These are phyloP conservation scores for Puccinia novopanici DNA, from an alignment of 1,284 basidiomycete genomes.

Conservation along the genomic window DNA sequence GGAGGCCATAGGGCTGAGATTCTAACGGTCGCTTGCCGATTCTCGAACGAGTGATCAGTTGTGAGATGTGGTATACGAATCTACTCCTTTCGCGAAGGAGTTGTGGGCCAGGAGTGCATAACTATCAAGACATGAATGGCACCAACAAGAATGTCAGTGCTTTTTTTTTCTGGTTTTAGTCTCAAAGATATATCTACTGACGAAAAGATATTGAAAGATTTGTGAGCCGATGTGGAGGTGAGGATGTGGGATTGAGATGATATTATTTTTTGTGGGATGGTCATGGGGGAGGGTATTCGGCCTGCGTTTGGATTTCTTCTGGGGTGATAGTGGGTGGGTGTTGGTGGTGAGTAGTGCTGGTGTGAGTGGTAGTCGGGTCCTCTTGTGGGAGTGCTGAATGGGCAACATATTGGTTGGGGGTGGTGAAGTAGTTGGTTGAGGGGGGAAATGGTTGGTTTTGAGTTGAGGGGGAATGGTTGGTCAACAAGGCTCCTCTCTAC, in stretches of 20 bases:
- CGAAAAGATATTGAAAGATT: neutral
- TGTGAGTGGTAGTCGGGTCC: too few species aligned
- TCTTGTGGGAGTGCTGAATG: too few species aligned
- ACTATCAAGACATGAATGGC: neutral
- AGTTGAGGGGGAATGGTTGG: too few species aligned
- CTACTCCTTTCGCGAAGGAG: neutral
- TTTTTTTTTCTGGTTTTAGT: neutral
- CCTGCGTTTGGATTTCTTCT: neutral
- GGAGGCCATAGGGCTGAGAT: neutral
- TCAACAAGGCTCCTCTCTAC: too few species aligned
- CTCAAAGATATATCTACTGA: neutral
- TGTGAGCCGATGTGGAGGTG: neutral
- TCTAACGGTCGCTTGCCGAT: neutral
- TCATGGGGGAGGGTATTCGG: neutral
- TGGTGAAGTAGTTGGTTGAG: too few species aligned
- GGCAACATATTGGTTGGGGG: too few species aligned
- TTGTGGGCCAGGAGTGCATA: neutral
- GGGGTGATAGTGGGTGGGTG: neutral
- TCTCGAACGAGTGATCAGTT: neutral
- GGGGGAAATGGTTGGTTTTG: too few species aligned
- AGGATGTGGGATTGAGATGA: neutral
- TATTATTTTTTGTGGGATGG: neutral
- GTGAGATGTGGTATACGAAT: neutral
- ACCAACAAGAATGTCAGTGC: neutral
- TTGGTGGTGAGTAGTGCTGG: too few species aligned